Evolutionary conservation across 2,329 filamentous ascomycete species (phyloP).

Genomic region (Calonectria naviculata): DNA sequence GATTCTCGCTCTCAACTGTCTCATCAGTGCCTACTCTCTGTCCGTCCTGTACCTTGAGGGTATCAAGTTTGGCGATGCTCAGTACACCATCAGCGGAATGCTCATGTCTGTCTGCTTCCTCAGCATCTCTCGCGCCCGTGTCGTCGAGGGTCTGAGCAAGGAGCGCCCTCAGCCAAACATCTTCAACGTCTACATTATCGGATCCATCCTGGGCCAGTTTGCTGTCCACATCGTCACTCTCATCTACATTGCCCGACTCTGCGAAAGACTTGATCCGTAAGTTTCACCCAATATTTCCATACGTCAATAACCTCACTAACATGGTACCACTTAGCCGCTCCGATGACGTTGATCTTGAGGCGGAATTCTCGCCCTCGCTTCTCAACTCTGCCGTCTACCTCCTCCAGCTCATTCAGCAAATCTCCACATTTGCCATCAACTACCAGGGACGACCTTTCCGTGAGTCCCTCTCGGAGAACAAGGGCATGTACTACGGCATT

Average conservation of each 20-base stretch:
- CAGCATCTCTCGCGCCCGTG: constrained; percentile 96
- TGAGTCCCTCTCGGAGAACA: constrained; percentile 94
- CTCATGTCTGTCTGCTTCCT: constrained; percentile 99
- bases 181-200: constrained; percentile 99
- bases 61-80: constrained; percentile 98
- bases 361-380: constrained; percentile 91
- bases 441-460: constrained; percentile 99
- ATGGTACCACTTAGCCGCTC: constrained; percentile 53
- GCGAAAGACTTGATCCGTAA: constrained; percentile 87
- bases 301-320: constrained; percentile 36
- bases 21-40: constrained; percentile 97
- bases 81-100: constrained; percentile 99
- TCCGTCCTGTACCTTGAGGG: constrained; percentile 97
- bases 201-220: constrained; percentile 96
- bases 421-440: constrained; percentile 99
- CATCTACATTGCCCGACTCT: constrained; percentile 92
- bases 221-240: constrained; percentile 94
- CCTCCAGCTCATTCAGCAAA: constrained; percentile 97
- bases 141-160: constrained; percentile 94
- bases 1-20: constrained; percentile 95
- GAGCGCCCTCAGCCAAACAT: constrained; percentile 98
- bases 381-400: constrained; percentile 98
- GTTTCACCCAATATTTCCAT: constrained; percentile 47
- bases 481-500: constrained; percentile 98
- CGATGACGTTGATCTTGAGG: constrained; percentile 85